Base-by-base conservation (phyloP, 345 rosid genomes). In the Moricandia moricandioides region DNA sequence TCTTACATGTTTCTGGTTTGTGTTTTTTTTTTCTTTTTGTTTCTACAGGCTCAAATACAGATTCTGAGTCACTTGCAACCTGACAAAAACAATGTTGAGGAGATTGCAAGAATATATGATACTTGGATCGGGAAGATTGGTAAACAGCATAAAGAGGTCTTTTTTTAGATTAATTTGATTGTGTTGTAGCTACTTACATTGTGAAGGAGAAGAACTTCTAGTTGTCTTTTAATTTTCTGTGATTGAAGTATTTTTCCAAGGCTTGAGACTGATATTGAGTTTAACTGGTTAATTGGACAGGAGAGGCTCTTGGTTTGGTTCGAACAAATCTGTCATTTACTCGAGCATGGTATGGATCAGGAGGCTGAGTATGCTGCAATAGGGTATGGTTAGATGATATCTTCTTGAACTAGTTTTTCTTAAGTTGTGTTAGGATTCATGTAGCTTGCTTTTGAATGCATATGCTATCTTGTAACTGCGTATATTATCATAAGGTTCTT, bases 61-160 rank as follows among this genome's bases (percentile, higher is more conserved):
- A 77, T 91, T 65, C 75, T 88, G 13, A 77, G 80, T 67, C 91
- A 67, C 78, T 67, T 84, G 49, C 74, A 81, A 21, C 65, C 77
- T 65, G 79, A 71, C 5, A 29, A 40, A 16, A 52, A 77, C 31
- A 78, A 78, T 39, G 52, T 80, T 7, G 68, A 40, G 6, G 80
- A 81, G 67, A 81, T 94, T 74, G 76, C 72, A 54, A 52, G 70
- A 61, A 75, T 86, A 6, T 94, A 82, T 65, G 91, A 86, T 78
- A 83, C 82, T 70, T 91, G 96, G 97, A 87, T 83, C 81, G 71
- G 85, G 71, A 84, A 87, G 86, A 87, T 83, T 70, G 87, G 84
- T 57, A 77, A 71, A 30, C 69, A 63, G 49, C 55, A 73, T 55
- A 69, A 76, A 52, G 86, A 89, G 93, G 94, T 87, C 58, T 66